These are phyloP conservation scores for Drechmeria coniospora DNA, from an alignment of 2,329 filamentous ascomycete species.

Conservation along the genomic window DNA sequence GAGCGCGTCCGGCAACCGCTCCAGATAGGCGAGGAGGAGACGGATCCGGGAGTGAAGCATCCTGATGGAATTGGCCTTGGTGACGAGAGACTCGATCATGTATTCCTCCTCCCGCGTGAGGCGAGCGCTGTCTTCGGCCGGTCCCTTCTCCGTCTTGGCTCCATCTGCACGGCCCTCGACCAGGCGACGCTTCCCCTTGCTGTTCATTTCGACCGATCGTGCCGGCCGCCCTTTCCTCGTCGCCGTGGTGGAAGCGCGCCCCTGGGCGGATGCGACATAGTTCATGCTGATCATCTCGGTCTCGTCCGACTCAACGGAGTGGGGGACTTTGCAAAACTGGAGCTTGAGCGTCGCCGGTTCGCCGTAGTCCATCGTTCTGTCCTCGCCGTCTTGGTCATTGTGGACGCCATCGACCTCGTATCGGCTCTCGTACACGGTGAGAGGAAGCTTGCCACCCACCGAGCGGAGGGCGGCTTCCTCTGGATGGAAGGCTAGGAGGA, in stretches of 20 bases:
- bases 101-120: conserved; percentile 46
- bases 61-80: conserved; percentile 84
- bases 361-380: conserved; percentile 58
- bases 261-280: conserved; percentile 73
- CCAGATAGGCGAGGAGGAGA: conserved; percentile 62
- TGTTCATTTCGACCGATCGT: conserved; percentile 29
- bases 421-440: conserved; percentile 81
- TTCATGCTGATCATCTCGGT: conserved; percentile 97
- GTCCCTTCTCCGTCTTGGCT: conserved; percentile 12
- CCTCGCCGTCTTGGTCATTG: conserved; percentile 36
- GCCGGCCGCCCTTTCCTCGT: conserved; percentile 25
- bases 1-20: conserved; percentile 52
- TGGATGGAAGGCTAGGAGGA: conserved; percentile 79
- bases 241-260: conserved; percentile 53
- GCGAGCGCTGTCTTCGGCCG: conserved; percentile 21
- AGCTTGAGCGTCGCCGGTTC: conserved; percentile 41
- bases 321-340: conserved; percentile 70
- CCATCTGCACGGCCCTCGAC: conserved; percentile 17
- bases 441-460: conserved; percentile 65
- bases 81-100: conserved; percentile 52
- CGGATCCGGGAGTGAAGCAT: conserved; percentile 72
- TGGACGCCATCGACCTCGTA: conserved; percentile 52
- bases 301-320: conserved; percentile 83
- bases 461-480: conserved; percentile 35
- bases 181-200: conserved; percentile 35